Evolutionary conservation across 169 alveolate genomes (phyloP).

Genomic region (Theileria annulata): DNA sequence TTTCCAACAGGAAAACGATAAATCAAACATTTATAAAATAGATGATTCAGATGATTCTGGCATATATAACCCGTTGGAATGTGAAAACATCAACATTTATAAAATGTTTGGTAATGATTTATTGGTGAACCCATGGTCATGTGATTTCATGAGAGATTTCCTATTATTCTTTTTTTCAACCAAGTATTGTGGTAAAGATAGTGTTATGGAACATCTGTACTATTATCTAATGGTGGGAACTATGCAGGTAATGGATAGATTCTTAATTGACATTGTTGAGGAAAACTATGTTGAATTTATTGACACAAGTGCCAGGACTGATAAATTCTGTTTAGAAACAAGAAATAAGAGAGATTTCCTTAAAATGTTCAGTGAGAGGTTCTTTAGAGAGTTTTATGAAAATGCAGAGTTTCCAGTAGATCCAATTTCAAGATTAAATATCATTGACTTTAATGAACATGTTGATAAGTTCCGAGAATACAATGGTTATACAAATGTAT

Average conservation of each 20-base stretch:
- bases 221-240: constrained; percentile 8
- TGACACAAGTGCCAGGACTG: neutral
- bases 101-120: constrained; percentile 6
- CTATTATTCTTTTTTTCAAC: neutral
- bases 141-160: constrained; percentile 20
- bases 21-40: neutral
- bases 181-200: neutral
- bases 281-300: neutral
- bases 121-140: constrained; percentile 22
- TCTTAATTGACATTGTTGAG: neutral
- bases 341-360: constrained; percentile 37
- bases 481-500: constrained; percentile 7
- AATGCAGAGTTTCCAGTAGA: constrained; percentile 41
- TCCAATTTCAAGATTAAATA: constrained; percentile 11
- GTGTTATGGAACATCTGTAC: constrained; percentile 11
- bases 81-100: neutral
- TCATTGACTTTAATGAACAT: constrained; percentile 37
- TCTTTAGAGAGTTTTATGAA: constrained; percentile 27
- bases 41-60: neutral
- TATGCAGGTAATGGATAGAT: constrained; percentile 20
- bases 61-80: too few species aligned
- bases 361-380: constrained; percentile 16
- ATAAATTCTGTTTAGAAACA: neutral
- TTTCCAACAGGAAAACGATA: neutral
- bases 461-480: constrained; percentile 18